These are phyloP conservation scores for Primulina huaijiensis DNA, from an alignment of 257 asterid genomes.

Conservation along the genomic window DNA sequence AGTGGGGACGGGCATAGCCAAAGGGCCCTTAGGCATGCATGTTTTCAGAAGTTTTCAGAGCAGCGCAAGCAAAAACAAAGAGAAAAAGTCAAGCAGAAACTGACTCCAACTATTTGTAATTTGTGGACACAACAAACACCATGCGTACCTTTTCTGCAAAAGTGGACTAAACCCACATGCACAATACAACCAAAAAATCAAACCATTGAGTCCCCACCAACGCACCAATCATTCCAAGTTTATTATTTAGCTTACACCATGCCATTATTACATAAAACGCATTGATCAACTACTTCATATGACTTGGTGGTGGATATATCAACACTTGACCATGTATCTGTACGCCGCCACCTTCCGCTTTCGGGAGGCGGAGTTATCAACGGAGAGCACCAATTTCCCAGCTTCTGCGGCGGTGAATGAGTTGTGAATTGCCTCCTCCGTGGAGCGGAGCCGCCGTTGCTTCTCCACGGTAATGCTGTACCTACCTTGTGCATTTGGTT, in stretches of 20 bases:
- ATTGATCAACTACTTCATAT: not conserved
- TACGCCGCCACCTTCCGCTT: slow-evolving; percentile 82
- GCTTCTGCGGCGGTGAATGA: slow-evolving; percentile 56
- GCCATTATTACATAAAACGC: not conserved
- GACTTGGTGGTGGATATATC: slow-evolving; percentile 24
- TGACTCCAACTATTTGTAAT: no score
- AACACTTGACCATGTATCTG: slow-evolving; percentile 62
- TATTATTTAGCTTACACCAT: no score
- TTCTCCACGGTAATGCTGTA: slow-evolving; percentile 85
- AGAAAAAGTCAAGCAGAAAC: no score
- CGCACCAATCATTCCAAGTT: no score
- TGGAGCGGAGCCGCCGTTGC: slow-evolving; percentile 46
- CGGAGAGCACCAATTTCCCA: slow-evolving; percentile 77
- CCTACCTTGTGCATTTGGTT: slow-evolving; percentile 58
- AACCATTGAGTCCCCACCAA: not conserved
- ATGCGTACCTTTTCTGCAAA: not conserved
- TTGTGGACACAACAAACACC: not conserved
- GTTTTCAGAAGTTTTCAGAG: not conserved
- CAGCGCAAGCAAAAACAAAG: not conserved
- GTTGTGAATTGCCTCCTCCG: slow-evolving; percentile 61
- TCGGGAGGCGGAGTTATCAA: slow-evolving; percentile 66
- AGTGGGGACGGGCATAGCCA: not conserved
- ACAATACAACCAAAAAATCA: not conserved
- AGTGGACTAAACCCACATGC: not conserved
- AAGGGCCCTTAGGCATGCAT: not conserved